These are phyloP conservation scores for Aspergillus neotritici DNA, from an alignment of 2,329 filamentous ascomycete genomes.

Conservation along the genomic window DNA sequence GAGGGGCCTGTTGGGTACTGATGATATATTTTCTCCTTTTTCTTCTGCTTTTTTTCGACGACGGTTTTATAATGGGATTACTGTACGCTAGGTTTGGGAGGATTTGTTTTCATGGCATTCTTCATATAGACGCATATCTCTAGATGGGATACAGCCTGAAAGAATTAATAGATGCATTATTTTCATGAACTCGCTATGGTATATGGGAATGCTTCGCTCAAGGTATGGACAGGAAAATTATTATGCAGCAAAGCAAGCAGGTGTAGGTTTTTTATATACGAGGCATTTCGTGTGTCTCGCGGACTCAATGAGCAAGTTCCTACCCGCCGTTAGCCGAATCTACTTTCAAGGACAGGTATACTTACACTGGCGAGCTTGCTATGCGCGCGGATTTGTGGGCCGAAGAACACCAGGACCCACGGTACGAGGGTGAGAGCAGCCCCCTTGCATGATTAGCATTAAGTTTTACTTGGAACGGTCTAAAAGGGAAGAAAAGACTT, in stretches of 20 bases:
- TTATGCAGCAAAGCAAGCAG: too few relatives aligned
- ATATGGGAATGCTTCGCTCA: too few relatives aligned
- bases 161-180: too few relatives aligned
- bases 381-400: constrained; percentile 65
- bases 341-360: constrained; percentile 1
- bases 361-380: constrained; percentile 68
- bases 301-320: constrained; percentile 5
- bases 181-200: too few relatives aligned
- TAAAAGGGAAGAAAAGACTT: constrained; percentile 13
- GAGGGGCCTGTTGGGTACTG: constrained; percentile 10
- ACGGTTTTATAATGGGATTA: not conserved
- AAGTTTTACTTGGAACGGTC: not conserved
- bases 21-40: not conserved
- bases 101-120: too few relatives aligned
- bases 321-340: not conserved
- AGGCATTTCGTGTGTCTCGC: not conserved
- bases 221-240: too few relatives aligned
- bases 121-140: too few relatives aligned
- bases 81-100: too few relatives aligned
- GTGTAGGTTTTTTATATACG: not conserved
- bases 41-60: not conserved
- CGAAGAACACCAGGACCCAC: constrained; percentile 77
- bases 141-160: too few relatives aligned
- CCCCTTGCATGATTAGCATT: constrained; percentile 31
- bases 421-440: constrained; percentile 69